A percentile compares a stretch with the other conserved stretches of the same genome.
phyloP scores from a whole-genome alignment of 441 rosid species.

The Corymbia calophylla region DNA sequence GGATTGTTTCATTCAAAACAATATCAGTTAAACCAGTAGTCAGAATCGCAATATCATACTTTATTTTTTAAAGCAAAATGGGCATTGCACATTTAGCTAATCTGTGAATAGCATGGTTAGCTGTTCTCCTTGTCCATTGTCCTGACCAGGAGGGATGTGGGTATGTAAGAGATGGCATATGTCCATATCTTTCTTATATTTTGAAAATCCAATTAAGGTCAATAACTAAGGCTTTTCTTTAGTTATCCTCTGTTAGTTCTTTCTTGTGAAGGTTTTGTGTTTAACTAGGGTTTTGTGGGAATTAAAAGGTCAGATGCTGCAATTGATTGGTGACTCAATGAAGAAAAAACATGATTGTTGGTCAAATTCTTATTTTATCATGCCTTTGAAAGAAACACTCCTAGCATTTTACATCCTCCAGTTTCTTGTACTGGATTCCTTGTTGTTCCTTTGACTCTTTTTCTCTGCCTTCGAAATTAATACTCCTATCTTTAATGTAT shows the following conservation, averaged over 20 bases:
- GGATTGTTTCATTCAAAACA: neutral
- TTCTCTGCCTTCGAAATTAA: neutral
- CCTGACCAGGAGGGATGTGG: neutral
- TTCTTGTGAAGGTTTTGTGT: neutral
- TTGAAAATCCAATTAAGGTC: neutral
- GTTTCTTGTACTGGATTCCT: neutral
- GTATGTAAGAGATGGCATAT: neutral
- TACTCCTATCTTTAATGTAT: neutral
- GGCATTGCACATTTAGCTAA: neutral
- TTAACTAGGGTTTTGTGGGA: neutral
- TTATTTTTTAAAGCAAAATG: neutral
- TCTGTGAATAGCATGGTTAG: neutral
- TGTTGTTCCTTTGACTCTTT: neutral
- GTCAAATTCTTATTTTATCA: neutral
- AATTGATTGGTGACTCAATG: neutral
- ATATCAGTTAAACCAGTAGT: neutral
- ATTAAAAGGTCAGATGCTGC: neutral
- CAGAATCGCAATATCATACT: neutral
- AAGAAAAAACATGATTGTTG: neutral
- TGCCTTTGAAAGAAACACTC: neutral
- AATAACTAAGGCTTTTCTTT: neutral
- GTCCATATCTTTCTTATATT: neutral
- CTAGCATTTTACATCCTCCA: neutral
- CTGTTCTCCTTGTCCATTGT: neutral
- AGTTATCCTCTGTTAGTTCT: neutral